Conservation (phyloP, 352 stramenopile species). For the Lagenidium sp. region DNA sequence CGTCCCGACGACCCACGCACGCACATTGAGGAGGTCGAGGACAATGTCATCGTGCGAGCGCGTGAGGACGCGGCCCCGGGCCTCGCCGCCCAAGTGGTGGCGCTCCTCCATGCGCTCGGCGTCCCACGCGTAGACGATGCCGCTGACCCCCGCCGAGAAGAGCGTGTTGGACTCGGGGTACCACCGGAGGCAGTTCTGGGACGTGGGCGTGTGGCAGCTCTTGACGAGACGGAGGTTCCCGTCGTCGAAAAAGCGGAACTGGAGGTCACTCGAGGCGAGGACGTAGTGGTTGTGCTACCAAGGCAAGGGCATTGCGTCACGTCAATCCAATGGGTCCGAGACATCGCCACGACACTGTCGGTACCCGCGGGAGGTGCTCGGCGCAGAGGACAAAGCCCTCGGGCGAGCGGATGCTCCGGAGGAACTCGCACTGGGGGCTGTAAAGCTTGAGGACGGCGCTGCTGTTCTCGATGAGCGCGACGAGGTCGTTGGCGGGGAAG, state of each 20-base stretch:
- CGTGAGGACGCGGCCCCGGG: constrained; percentile 37
- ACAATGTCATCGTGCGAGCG: constrained; percentile 86
- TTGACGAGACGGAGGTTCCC: constrained; percentile 53
- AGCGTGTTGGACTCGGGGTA: constrained; percentile 54
- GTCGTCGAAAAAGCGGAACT: constrained; percentile 83
- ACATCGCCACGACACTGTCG: no score
- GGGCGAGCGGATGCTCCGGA: constrained; percentile 44
- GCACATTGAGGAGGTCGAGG: constrained; percentile 66
- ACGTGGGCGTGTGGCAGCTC: constrained; percentile 74
- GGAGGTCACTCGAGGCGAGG: constrained; percentile 65
- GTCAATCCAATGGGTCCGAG: no score
- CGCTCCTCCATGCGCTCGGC: constrained; percentile 76
- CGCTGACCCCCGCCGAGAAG: constrained; percentile 76
- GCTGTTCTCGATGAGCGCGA: constrained; percentile 72
- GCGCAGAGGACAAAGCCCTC: constrained; percentile 73
- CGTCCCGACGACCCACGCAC: constrained; percentile 2
- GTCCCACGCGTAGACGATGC: constrained; percentile 83
- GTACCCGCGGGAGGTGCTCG: constrained; percentile 60
- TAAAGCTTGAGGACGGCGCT: constrained; percentile 77
- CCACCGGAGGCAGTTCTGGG: constrained; percentile 78
- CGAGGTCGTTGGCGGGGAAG: constrained; percentile 53
- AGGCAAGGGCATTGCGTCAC: not conserved
- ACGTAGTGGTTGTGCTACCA: constrained; percentile 63
- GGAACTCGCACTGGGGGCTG: constrained; percentile 66
- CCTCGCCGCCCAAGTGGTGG: constrained; percentile 70